Evolutionary conservation across 345 rosid species (phyloP), one percentile per base, ranked within the genome.

Genomic region (Ceriops zippeliana): DNA sequence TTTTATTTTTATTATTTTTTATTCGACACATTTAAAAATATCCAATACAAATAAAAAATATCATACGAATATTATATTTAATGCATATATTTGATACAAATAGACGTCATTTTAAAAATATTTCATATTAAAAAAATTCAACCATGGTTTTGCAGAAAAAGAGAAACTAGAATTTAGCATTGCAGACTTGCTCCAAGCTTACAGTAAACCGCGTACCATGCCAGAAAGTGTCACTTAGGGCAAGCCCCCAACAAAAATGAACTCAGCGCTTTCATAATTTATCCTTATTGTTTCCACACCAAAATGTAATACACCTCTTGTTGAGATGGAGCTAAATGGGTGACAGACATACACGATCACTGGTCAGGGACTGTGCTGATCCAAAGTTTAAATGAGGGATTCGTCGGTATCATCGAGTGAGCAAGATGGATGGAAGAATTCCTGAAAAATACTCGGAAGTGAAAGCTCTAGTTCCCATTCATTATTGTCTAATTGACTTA

Each of bases 401-500:
- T 21, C 34, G n/a, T 32, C 62, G 49, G 52, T 7, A 60, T 60
- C 34, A 54, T 54, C 24, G 31, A 59, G 58, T 61, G 56, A 52
- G 32, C 6, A 56, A 57, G 58, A 42, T 70, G 46, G 37, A n/a
- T 27, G 26, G 26, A 24, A 24, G 26, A 70, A 49, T 42, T 35
- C 62, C 58, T 76, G 72, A 58, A 68, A 68, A 26, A 31, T 72
- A 59, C 70, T 62, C 64, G 57, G 57, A 20, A 32, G 68, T 63
- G 20, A 65, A 37, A 63, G 70, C 58, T 66, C 68, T 21, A 21
- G 53, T 63, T 34, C 61, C 66, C 70, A 28, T 60, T 67, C 74
- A 63, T 74, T 79, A 66, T 77, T 73, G 74, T 46, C 53, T 28
- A 62, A 67, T 32, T 38, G 58, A 65, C 80, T 78, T 75, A 26